Evolutionary conservation across 768 basidiomycete genomes (phyloP).

Genomic region (Filobasidium wieringae): DNA sequence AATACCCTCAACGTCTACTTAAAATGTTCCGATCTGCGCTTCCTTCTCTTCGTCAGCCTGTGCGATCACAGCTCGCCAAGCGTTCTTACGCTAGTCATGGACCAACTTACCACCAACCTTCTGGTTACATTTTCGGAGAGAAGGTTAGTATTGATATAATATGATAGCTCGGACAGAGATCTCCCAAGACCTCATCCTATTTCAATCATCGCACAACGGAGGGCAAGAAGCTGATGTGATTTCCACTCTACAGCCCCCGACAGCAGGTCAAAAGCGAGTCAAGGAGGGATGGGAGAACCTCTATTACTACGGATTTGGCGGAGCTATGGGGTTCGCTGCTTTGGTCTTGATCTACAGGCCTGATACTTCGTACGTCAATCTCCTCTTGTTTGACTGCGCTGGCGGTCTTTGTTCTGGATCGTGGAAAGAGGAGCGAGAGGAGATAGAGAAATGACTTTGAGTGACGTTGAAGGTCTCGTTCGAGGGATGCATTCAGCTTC

Average conservation of each 20-base stretch:
- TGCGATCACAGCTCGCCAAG: not conserved
- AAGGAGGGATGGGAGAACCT: slow-evolving; percentile 83
- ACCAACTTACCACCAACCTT: slow-evolving; percentile 77
- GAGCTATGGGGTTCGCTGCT: slow-evolving; percentile 61
- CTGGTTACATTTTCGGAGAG: slow-evolving; percentile 77
- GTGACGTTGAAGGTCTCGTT: too few species aligned
- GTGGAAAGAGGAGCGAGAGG: too few species aligned
- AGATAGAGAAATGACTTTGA: too few species aligned
- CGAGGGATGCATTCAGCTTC: too few species aligned
- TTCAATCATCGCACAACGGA: too few species aligned
- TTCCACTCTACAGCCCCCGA: slow-evolving; percentile 52
- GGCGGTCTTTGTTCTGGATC: too few species aligned
- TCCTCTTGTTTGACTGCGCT: too few species aligned
- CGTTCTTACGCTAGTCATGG: slow-evolving; percentile 35
- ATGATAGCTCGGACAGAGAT: not conserved
- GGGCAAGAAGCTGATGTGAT: too few species aligned
- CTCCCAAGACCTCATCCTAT: not conserved
- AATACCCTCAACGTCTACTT: not conserved
- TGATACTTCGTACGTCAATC: slow-evolving; percentile 62
- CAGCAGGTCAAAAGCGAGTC: slow-evolving; percentile 70
- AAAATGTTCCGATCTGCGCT: slow-evolving; percentile 9
- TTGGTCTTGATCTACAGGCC: slow-evolving; percentile 83
- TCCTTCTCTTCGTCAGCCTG: not conserved
- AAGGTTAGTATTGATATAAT: slow-evolving; percentile 48
- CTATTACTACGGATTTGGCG: slow-evolving; percentile 87